phyloP scores from a whole-genome alignment of 768 basidiomycete genomes.

The Xerocomus potaroensis region DNA sequence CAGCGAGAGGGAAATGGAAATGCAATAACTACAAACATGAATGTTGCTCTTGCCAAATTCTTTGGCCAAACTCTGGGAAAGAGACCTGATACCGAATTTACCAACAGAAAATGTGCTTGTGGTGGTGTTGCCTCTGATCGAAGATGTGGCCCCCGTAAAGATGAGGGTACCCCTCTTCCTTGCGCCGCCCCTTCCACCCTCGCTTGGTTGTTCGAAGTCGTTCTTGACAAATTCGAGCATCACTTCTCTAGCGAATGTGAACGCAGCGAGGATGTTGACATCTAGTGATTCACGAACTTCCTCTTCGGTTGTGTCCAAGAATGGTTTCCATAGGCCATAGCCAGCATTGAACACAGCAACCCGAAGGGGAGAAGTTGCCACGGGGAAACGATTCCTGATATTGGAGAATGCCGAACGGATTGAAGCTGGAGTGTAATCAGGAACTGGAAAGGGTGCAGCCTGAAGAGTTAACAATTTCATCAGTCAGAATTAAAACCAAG shows the following conservation, averaged over 20 bases:
- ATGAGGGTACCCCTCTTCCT: constrained; percentile 62
- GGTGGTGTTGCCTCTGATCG: constrained; percentile 53
- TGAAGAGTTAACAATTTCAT: constrained; percentile 18
- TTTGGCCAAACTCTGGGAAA: constrained; percentile 69
- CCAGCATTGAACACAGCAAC: constrained; percentile 65
- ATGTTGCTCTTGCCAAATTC: constrained; percentile 74
- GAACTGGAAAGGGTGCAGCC: constrained; percentile 56
- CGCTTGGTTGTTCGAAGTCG: constrained; percentile 37
- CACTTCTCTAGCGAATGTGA: constrained; percentile 58
- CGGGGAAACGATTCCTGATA: constrained; percentile 43
- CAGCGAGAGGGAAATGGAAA: neutral
- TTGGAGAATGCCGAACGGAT: constrained; percentile 47
- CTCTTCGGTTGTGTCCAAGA: constrained; percentile 57
- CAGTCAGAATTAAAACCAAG: neutral
- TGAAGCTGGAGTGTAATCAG: constrained; percentile 45
- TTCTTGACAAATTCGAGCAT: constrained; percentile 60
- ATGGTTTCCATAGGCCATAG: constrained; percentile 57
- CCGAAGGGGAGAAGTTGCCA: constrained; percentile 47
- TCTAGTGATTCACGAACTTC: constrained; percentile 51
- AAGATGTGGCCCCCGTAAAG: constrained; percentile 73
- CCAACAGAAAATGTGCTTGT: constrained; percentile 63
- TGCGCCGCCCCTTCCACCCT: constrained; percentile 33
- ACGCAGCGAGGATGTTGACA: constrained; percentile 53
- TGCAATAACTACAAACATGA: constrained; percentile 41
- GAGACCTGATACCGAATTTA: constrained; percentile 57